phyloP scores from a whole-genome alignment of 345 rosid genomes.

The Cardamine occulta region DNA sequence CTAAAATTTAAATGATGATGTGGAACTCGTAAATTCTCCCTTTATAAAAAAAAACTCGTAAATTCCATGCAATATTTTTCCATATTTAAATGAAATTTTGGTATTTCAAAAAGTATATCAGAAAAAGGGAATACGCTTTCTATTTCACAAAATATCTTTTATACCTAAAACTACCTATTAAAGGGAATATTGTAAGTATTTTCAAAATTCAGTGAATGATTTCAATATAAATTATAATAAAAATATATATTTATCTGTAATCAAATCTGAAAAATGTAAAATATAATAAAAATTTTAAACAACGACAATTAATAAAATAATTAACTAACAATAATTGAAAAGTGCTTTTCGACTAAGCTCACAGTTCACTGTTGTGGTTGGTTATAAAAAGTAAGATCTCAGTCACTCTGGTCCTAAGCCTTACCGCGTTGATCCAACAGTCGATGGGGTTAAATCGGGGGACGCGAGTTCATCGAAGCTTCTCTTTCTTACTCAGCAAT shows the following conservation, averaged over 20 bases:
- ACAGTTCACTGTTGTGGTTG: constrained; percentile 9
- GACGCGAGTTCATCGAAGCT: constrained; percentile 36
- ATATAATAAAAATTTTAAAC: neutral
- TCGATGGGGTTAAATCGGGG: constrained; percentile 10
- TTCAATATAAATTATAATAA: neutral
- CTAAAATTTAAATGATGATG: neutral
- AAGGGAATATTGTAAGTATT: neutral
- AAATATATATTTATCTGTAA: neutral
- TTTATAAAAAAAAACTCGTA: too few relatives aligned
- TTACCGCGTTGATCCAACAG: constrained; percentile 36
- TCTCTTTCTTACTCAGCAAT: neutral
- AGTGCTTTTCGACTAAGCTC: constrained; percentile 5
- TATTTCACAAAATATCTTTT: neutral
- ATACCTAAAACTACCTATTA: neutral
- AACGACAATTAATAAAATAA: neutral
- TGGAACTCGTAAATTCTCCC: too few relatives aligned
- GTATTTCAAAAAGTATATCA: neutral
- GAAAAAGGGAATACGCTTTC: neutral
- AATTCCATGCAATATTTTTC: neutral
- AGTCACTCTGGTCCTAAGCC: constrained; percentile 15
- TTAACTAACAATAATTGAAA: neutral
- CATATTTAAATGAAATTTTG: neutral
- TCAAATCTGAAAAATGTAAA: neutral
- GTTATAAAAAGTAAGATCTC: constrained; percentile 23
- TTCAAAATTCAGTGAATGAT: neutral